These are phyloP conservation scores for Ustilago loliicola DNA, from an alignment of 1,284 basidiomycete genomes.

Conservation along the genomic window DNA sequence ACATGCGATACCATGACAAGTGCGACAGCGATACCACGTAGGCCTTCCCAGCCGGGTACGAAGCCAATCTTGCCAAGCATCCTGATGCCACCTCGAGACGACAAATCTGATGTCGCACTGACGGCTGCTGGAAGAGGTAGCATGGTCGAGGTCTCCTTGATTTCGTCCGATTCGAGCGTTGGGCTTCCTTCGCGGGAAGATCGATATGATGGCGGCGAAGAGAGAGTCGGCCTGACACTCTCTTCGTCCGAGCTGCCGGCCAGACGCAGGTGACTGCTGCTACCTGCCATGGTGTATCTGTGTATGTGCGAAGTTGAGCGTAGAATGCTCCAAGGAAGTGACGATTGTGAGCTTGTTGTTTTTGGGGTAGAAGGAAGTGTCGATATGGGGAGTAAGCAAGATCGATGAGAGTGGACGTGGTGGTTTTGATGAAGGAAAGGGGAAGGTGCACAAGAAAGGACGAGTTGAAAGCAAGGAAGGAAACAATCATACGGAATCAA, in stretches of 20 bases:
- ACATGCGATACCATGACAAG: conserved; percentile 37
- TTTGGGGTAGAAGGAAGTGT: background rate
- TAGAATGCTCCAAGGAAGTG: background rate
- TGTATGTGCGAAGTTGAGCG: background rate
- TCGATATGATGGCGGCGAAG: conserved; percentile 22
- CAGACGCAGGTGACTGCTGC: conserved; percentile 7
- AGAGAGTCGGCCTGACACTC: conserved; percentile 3
- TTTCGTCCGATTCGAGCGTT: background rate
- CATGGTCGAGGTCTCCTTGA: conserved; percentile 15
- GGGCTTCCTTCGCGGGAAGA: conserved; percentile 28
- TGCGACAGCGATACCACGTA: conserved; percentile 30
- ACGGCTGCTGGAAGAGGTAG: conserved; percentile 19
- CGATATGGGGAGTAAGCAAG: background rate
- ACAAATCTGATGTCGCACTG: background rate
- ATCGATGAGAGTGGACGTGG: background rate
- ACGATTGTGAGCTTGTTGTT: background rate
- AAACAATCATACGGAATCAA: background rate
- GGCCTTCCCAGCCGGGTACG: conserved; percentile 45
- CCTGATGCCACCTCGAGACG: background rate
- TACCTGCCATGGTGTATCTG: conserved; percentile 8
- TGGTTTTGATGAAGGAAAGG: background rate
- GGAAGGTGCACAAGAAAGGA: background rate
- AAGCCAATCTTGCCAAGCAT: conserved; percentile 31
- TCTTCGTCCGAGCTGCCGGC: conserved; percentile 18
- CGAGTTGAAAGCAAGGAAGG: background rate